Evolutionary conservation across 2,329 filamentous ascomycete genomes (phyloP), one percentile per base, ranked within the genome.

Genomic region (Trichoderma polysporum): DNA sequence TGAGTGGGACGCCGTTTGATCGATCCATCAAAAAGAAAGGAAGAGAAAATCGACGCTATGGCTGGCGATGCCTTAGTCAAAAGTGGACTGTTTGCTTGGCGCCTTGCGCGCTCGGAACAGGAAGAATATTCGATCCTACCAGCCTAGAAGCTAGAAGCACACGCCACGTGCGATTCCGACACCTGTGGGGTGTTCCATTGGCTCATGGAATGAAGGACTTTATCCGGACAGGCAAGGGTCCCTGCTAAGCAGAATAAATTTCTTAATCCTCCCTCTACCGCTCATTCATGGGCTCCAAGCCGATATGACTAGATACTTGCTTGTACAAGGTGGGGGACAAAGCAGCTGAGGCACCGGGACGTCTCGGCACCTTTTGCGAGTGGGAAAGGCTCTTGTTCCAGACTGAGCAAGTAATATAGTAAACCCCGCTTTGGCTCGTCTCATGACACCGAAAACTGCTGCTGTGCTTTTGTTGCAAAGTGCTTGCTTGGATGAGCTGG

Each of bases 121-220:
- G 56, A 66, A 56, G 64, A 66, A 66, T 33, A 61, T 66, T 66
- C 64, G 56, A 60, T 60, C 57, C 49, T 56, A 17, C 37, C 57
- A 58, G 53, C 49, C 57, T 61, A 61, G 64, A 61, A 66, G 57
- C 64, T 39, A 52, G 25, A 52, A 29, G 27, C 58, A 52, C 64
- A 54, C 57, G 57, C 64, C 64, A 66, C 64, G 64, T 66, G 64
- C 49, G 49, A 66, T 41, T 66, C 45, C 45, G 53, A 59, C 56
- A 56, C 60, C 49, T 50, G 63, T 53, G 63, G 63, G 47, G 63
- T 49, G 54, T 57, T 49, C 54, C 56, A 59, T 50, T 59, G 53
- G 53, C 15, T 39, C 52, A 45, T 54, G 54, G 58, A 50, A 59
- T 33, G 54, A 35, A 35, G 10, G 31, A 37, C 25, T 66, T 58